Evolutionary conservation across 805 yeast genomes (phyloP), one percentile per base, ranked within the genome.

Genomic region (Ogataea nonfermentans): DNA sequence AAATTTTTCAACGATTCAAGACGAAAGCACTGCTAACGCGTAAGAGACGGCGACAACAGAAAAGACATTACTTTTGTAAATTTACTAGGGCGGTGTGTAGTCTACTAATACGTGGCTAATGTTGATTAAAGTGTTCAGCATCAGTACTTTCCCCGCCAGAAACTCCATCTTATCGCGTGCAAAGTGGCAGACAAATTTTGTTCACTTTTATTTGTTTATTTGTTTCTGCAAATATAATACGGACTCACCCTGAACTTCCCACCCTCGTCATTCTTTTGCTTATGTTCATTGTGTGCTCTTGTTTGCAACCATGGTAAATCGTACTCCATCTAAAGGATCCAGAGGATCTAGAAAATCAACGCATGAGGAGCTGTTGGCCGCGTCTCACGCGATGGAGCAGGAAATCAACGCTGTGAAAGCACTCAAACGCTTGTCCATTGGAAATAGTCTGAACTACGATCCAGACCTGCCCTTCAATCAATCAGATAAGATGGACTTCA

Each of bases 321-420:
- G 26, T 16, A 32, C 22, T 9, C n/a, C 16, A 17, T 33, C 43
- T 3, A 22, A 16, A 26, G 35, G 41, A 22, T 20, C 41, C 14
- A 32, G 32, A 19, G 42, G 42, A 11, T 42, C 54, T 10, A 50
- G 57, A 32, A 59, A 57, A 41, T 57, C 63, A n/a, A 52, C 62
- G 3, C 57, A 51, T 17, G 59, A 40, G 65, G 76, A 53, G 67
- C 70, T 35, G 50, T 39, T 68, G 29, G 72, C 75, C 24, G 95
- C 95, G 2, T 89, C 87, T 3, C 79, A 79, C 51, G 87, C 88
- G 5, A 76, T 85, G 32, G 87, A 84, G 53, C 79, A 77, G 44
- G 93, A 85, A 55, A 71, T 83, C 46, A 78, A 79, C 60, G 78
- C 80, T 57, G 85, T 85, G 45, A 78, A 83, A 25, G 84, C 86